These are phyloP conservation scores for Xylaria polymorpha DNA, from an alignment of 2,329 filamentous ascomycete species.

Conservation along the genomic window DNA sequence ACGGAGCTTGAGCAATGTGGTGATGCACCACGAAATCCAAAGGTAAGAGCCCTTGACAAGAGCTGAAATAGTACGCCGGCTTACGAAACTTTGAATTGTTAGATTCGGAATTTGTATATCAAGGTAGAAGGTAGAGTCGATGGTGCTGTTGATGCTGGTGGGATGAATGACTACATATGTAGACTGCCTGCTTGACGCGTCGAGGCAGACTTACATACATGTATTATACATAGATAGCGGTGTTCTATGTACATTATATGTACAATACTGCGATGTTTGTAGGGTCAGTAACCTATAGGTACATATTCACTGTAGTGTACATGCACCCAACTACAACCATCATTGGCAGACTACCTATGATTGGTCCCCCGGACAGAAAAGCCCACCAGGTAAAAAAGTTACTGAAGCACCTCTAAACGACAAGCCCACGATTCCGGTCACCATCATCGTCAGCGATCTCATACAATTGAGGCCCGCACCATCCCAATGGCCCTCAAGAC, in stretches of 20 bases:
- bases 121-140: not conserved
- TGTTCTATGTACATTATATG: not conserved
- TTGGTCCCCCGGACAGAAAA: constrained; percentile 12
- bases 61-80: not conserved
- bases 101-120: not conserved
- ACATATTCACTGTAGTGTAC: no score
- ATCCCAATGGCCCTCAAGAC: constrained; percentile 52
- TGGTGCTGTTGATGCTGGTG: not conserved
- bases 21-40: not conserved
- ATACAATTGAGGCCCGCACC: constrained; percentile 28
- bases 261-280: no score
- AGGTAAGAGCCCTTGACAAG: not conserved
- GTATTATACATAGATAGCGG: not conserved
- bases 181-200: not conserved
- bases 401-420: constrained; percentile 27
- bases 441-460: constrained; percentile 3
- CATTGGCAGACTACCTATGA: not conserved
- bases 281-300: no score
- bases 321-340: not conserved
- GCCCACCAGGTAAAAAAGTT: constrained; percentile 36
- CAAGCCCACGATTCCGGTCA: not conserved
- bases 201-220: not conserved
- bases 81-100: not conserved
- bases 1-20: not conserved
- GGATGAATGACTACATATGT: not conserved